A percentile compares a stretch with the other conserved stretches of the same genome.
Evolutionary conservation across 2,329 filamentous ascomycete genomes (phyloP).

Genomic region (Hymenoscyphus albidus): DNA sequence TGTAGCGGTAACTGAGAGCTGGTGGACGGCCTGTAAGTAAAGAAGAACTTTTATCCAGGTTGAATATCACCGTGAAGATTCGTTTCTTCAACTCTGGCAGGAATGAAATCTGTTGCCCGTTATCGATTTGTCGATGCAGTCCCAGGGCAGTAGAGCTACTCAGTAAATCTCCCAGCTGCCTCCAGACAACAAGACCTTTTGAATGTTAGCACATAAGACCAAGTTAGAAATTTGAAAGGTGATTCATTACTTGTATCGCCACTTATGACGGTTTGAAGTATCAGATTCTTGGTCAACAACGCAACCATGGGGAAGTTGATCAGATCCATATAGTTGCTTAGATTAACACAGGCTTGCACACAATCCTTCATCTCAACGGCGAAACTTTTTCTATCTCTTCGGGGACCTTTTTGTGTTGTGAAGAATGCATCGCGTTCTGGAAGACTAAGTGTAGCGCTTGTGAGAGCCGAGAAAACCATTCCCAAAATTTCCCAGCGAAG

Average conservation of each 20-base stretch:
- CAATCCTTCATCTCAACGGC: slow-evolving; percentile 33
- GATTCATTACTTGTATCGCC: slow-evolving; percentile 40
- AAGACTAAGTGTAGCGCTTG: slow-evolving; percentile 22
- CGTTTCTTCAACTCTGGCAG: slow-evolving; percentile 37
- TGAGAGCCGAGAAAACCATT: slow-evolving; percentile 26
- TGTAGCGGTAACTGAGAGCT: slow-evolving; percentile 49
- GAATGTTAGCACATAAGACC: neutral
- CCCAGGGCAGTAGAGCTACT: slow-evolving; percentile 32
- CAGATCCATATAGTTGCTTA: slow-evolving; percentile 35
- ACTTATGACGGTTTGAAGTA: slow-evolving; percentile 38
- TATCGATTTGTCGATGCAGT: slow-evolving; percentile 28
- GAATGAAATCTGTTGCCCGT: slow-evolving; percentile 26
- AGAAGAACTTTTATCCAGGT: slow-evolving; percentile 47
- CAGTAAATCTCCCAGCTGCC: slow-evolving; percentile 38
- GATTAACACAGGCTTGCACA: slow-evolving; percentile 36
- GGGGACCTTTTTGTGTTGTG: slow-evolving; percentile 25
- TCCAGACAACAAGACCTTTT: slow-evolving; percentile 39
- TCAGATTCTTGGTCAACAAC: slow-evolving; percentile 36
- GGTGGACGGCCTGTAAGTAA: slow-evolving; percentile 55
- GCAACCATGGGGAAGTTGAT: slow-evolving; percentile 41
- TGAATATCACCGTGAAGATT: slow-evolving; percentile 39
- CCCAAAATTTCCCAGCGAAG: slow-evolving; percentile 35
- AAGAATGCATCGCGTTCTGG: slow-evolving; percentile 28
- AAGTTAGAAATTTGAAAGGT: neutral
- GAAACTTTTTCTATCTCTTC: slow-evolving; percentile 27